phyloP scores from a whole-genome alignment of 1,284 basidiomycete species.

The Heterobasidion irregulare region DNA sequence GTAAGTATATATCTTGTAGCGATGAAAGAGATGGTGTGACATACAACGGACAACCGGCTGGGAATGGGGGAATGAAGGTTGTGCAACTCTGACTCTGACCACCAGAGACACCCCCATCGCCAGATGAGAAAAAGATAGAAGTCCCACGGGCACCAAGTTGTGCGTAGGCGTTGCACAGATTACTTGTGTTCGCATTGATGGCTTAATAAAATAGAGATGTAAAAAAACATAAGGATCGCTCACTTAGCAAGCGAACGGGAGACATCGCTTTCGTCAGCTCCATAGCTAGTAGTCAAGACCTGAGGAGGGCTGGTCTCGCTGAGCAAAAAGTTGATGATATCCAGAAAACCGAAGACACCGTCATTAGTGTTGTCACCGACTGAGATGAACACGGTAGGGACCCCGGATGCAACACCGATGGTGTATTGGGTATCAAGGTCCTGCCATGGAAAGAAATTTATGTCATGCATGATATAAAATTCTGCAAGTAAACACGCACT shows the following conservation, averaged over 20 bases:
- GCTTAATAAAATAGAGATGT: neutral
- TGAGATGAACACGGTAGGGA: slow-evolving; percentile 54
- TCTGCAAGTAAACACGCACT: slow-evolving; percentile 22
- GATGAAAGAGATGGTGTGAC: neutral
- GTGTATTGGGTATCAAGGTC: slow-evolving; percentile 34
- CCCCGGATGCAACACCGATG: slow-evolving; percentile 50
- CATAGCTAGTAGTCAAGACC: slow-evolving; percentile 19
- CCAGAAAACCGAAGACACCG: slow-evolving; percentile 14
- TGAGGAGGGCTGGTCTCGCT: slow-evolving; percentile 17
- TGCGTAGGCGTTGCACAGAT: slow-evolving; percentile 50
- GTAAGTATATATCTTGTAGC: neutral
- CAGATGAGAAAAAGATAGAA: slow-evolving; percentile 57
- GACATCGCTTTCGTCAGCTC: slow-evolving; percentile 19
- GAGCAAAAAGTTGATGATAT: slow-evolving; percentile 20
- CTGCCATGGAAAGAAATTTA: neutral
- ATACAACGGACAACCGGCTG: slow-evolving; percentile 41
- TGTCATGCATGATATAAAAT: slow-evolving; percentile 33
- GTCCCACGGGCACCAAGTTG: slow-evolving; percentile 54
- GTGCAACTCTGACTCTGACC: slow-evolving; percentile 33
- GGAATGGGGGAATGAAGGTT: slow-evolving; percentile 66
- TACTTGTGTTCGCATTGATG: slow-evolving; percentile 18
- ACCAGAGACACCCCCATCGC: slow-evolving; percentile 57
- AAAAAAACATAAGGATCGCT: slow-evolving; percentile 4
- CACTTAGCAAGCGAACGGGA: slow-evolving; percentile 7
- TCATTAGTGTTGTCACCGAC: slow-evolving; percentile 19